Conservation (phyloP, 2,329 filamentous ascomycete genomes). For the Cytospora piceicola region DNA sequence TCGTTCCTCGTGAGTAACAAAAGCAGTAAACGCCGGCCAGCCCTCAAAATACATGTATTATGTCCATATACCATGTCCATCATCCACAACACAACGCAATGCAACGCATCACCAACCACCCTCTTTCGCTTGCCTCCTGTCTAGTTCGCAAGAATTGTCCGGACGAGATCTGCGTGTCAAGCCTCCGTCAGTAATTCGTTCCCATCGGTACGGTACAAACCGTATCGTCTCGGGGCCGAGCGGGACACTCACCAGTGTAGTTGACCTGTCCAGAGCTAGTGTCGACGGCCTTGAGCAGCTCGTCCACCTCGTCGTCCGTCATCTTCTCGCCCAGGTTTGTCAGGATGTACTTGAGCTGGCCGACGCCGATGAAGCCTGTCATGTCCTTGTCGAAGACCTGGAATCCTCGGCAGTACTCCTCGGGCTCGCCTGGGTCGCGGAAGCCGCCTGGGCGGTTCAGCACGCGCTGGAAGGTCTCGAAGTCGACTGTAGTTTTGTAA, state of each 20-base stretch:
- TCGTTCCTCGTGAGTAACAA: conserved; percentile 29
- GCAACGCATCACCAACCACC: neutral
- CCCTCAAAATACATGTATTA: conserved; percentile 29
- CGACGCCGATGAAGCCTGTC: conserved; percentile 96
- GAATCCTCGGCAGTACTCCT: conserved; percentile 98
- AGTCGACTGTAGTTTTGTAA: conserved; percentile 73
- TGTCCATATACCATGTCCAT: conserved; percentile 21
- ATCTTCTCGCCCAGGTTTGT: conserved; percentile 99
- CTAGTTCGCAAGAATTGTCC: conserved; percentile 85
- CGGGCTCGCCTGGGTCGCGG: conserved; percentile 95
- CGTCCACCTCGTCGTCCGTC: conserved; percentile 97
- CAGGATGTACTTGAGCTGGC: conserved; percentile 95
- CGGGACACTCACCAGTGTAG: conserved; percentile 78
- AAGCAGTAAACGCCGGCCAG: conserved; percentile 30
- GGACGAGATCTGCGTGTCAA: conserved; percentile 68
- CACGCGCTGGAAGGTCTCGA: conserved; percentile 94
- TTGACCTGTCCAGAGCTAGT: conserved; percentile 96
- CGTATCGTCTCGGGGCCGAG: neutral
- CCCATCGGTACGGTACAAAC: neutral
- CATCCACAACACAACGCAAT: conserved; percentile 4
- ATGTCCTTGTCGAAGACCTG: conserved; percentile 99
- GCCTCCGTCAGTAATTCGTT: neutral
- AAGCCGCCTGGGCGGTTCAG: conserved; percentile 98
- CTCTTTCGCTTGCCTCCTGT: conserved; percentile 29
- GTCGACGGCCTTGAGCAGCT: conserved; percentile 97